Evolutionary conservation across 805 yeast genomes (phyloP), one percentile per base, ranked within the genome.

Genomic region (Wickerhamiella lipophila): DNA sequence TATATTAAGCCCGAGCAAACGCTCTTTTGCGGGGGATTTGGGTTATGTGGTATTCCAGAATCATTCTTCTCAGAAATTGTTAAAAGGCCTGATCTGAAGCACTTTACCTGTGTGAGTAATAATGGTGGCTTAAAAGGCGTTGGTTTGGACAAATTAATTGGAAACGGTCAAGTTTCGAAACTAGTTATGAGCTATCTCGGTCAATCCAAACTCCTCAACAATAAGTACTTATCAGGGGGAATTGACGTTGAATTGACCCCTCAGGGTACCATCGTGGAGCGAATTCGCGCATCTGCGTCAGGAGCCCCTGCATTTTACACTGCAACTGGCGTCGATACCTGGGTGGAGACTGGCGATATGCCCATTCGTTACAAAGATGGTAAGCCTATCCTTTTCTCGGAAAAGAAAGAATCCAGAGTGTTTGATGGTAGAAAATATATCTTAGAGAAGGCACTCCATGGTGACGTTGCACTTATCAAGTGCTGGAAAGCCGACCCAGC

Each of bases 201-300:
- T 12, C 64, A 62, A 25, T 70, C 71, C 55, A 66, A 67, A 50
- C 63, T 66, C 2, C 68, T 72, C 50, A 70, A 69, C 52, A 56
- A 58, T 40, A 54, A 66, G 54, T 73, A 67, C 53, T 60, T 71
- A 42, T 60, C 64, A 19, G 77, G 77, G 11, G 53, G 65, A 44
- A 60, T 73, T 38, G 73, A 70, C 51, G 60, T 73, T 46, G 76
- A 73, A 54, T 60, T 73, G 43, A 67, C 71, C 15, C 77, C 77
- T 2, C 77, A 73, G 54, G 77, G 77, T 3, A 70, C 72, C n/a
- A 58, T 73, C 23, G 76, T 75, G 9, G 77, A 73, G 55, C 62
- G 72, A 42, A 62, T 66, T 18, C 60, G 75, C 22, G 76, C 77
- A 12, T 76, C 71, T 9, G 73, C 67, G 8, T 65, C 75, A 2